Evolutionary conservation across 2,329 filamentous ascomycete genomes (phyloP).

Genomic region (Cladophialophora psammophila): DNA sequence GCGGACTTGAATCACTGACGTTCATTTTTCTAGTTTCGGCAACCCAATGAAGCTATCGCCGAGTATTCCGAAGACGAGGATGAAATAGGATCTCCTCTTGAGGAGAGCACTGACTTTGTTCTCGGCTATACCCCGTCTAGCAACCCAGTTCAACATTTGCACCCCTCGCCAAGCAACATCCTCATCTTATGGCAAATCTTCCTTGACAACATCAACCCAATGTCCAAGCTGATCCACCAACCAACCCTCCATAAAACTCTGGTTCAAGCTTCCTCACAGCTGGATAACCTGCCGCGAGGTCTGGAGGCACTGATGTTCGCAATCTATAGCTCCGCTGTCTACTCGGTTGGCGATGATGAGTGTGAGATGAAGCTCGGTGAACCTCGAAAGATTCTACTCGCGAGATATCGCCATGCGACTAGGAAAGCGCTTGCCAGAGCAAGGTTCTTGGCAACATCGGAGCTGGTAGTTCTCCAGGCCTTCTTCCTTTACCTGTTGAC

Average conservation of each 20-base stretch:
- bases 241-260: constrained; percentile 72
- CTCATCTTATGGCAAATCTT: constrained; percentile 78
- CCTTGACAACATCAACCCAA: constrained; percentile 75
- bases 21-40: constrained; percentile 5
- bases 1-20: background rate
- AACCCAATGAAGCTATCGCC: constrained; percentile 35
- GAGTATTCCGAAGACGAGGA: constrained; percentile 41
- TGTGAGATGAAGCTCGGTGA: constrained; percentile 61
- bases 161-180: constrained; percentile 50
- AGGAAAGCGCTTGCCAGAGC: constrained; percentile 70
- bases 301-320: constrained; percentile 65
- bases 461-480: constrained; percentile 67
- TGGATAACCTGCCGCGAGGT: constrained; percentile 45
- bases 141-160: constrained; percentile 34
- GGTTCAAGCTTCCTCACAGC: constrained; percentile 62
- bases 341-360: constrained; percentile 51
- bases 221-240: constrained; percentile 75
- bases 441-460: constrained; percentile 68
- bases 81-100: constrained; percentile 31
- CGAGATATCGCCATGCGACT: constrained; percentile 66
- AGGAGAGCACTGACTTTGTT: constrained; percentile 36
- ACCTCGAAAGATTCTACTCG: constrained; percentile 58
- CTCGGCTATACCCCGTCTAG: constrained; percentile 38
- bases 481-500: constrained; percentile 68
- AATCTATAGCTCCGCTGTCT: constrained; percentile 67